Conservation (phyloP, 2,329 filamentous ascomycete genomes). For the Colletotrichum camelliae region DNA sequence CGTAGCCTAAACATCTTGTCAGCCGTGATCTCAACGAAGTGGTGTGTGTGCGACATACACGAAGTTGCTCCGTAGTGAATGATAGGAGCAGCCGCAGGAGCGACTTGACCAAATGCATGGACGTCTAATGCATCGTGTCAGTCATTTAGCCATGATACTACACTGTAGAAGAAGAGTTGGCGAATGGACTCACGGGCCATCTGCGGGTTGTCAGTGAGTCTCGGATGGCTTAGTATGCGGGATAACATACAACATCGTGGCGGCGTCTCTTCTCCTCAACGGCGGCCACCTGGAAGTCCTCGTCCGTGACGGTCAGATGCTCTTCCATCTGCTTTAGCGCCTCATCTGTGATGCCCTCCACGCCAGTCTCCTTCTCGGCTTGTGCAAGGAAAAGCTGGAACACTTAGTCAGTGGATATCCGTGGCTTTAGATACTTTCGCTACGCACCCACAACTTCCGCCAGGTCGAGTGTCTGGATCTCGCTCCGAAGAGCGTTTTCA, state of each 20-base stretch:
- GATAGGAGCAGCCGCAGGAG: constrained; percentile 80
- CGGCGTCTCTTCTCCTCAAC: constrained; percentile 78
- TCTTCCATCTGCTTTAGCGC: constrained; percentile 79
- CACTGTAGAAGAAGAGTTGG: neutral
- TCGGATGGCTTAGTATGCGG: neutral
- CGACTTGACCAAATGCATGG: constrained; percentile 74
- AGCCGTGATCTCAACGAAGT: neutral
- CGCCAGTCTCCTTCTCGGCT: constrained; percentile 79
- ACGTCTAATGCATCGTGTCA: constrained; percentile 43
- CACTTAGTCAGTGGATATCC: neutral
- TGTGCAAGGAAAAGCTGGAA: constrained; percentile 73
- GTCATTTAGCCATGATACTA: neutral
- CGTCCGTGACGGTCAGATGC: constrained; percentile 77
- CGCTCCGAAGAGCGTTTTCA: constrained; percentile 81
- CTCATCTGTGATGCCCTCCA: constrained; percentile 72
- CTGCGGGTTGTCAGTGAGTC: neutral
- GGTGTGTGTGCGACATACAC: neutral
- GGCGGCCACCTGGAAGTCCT: constrained; percentile 76
- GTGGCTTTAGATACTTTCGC: neutral
- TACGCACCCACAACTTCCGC: constrained; percentile 75
- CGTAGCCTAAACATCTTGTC: neutral
- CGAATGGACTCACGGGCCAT: constrained; percentile 32
- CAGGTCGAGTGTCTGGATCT: constrained; percentile 78
- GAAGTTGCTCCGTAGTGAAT: constrained; percentile 65
- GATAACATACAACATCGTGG: constrained; percentile 40